phyloP scores from a whole-genome alignment of 2,329 filamentous ascomycete genomes.

The Hypoxylon rubiginosum region DNA sequence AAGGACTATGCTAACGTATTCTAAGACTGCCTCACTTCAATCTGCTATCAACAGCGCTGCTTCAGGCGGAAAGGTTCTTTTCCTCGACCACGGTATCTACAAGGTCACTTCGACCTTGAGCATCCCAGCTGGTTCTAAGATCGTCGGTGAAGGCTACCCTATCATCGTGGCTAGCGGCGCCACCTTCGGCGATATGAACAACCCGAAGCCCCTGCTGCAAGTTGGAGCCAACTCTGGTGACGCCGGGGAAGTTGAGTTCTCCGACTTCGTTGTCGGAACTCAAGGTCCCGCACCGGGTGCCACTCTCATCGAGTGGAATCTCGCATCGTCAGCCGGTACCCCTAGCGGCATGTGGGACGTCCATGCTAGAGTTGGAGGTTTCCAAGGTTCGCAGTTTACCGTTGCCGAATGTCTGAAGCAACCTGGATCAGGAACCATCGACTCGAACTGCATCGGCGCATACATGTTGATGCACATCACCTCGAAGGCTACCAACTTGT shows the following conservation, averaged over 20 bases:
- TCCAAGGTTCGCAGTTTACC: constrained; percentile 76
- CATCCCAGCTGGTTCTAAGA: constrained; percentile 59
- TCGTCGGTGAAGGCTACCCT: constrained; percentile 53
- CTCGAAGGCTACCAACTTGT: constrained; percentile 50
- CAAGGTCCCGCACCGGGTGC: constrained; percentile 76
- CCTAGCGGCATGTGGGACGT: constrained; percentile 78
- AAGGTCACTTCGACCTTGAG: constrained; percentile 61
- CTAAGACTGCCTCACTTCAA: constrained; percentile 68
- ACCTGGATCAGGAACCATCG: constrained; percentile 50
- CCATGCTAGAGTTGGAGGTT: constrained; percentile 81
- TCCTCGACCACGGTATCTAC: constrained; percentile 70
- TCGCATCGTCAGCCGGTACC: constrained; percentile 60
- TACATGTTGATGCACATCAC: constrained; percentile 58
- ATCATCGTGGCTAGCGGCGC: constrained; percentile 67
- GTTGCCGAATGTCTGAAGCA: constrained; percentile 74
- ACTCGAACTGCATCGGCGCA: constrained; percentile 54
- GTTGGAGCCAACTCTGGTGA: constrained; percentile 73
- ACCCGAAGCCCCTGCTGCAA: constrained; percentile 74
- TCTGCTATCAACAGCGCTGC: constrained; percentile 66
- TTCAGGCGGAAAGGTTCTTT: constrained; percentile 63
- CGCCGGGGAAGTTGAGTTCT: constrained; percentile 75
- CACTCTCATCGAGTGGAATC: constrained; percentile 79
- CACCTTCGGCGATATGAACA: constrained; percentile 68
- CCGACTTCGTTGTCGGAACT: constrained; percentile 79
- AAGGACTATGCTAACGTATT: constrained; percentile 49